Conservation (phyloP, 2,329 filamentous ascomycete genomes). For the Tolypocladium endophyticum region DNA sequence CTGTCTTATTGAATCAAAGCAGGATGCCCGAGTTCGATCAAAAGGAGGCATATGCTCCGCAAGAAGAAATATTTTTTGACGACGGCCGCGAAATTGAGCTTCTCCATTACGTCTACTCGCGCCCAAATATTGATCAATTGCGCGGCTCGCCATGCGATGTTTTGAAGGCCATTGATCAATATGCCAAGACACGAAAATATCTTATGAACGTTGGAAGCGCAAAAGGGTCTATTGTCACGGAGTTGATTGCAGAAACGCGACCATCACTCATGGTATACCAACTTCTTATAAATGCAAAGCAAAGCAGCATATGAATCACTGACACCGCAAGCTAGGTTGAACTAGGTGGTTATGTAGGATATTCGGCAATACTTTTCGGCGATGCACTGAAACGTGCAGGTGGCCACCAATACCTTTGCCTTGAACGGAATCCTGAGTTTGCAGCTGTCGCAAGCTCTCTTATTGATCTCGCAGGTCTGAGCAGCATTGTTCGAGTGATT, state of each 20-base stretch:
- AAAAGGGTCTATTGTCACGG: background rate
- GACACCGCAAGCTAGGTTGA: background rate
- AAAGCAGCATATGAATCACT: background rate
- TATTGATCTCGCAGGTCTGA: background rate
- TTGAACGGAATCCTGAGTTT: background rate
- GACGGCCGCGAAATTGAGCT: background rate
- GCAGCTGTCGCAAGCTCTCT: background rate
- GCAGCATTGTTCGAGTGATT: background rate
- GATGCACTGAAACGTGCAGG: background rate
- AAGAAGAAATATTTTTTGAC: background rate
- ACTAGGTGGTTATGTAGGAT: background rate
- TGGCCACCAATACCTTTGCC: background rate
- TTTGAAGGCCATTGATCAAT: background rate
- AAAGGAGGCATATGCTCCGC: background rate
- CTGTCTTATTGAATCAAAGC: background rate
- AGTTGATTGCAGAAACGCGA: background rate
- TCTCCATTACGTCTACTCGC: background rate
- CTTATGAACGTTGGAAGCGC: background rate
- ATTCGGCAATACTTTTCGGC: background rate
- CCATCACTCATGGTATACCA: background rate
- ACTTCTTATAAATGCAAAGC: no score
- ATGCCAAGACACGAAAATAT: background rate
- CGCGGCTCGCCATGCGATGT: background rate
- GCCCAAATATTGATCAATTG: background rate
- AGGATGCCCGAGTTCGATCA: background rate